Percentiles rank a stretch among this genome's conserved stretches.
These are phyloP conservation scores for Kwoniella heveanensis DNA, from an alignment of 768 basidiomycete species.

Conservation along the genomic window DNA sequence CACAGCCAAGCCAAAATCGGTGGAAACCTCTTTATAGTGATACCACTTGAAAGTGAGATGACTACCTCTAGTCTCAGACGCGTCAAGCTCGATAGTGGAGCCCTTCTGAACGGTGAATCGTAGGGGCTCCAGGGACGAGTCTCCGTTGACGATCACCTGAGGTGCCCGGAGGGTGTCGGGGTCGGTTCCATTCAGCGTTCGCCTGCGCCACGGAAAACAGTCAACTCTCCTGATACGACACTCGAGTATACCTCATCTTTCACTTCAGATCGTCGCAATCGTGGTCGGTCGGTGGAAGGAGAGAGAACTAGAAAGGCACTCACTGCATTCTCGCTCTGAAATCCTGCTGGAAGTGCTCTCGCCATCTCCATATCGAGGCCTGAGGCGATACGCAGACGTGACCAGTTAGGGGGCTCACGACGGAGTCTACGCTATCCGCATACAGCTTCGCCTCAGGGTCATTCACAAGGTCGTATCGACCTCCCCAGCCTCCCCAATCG, in stretches of 20 bases:
- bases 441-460: slow-evolving; percentile 10
- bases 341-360: slow-evolving; percentile 6
- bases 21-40: slow-evolving; percentile 10
- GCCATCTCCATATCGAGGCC: slow-evolving; percentile 13
- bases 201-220: no score
- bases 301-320: not conserved
- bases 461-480: slow-evolving; percentile 9
- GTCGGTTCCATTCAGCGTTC: not conserved
- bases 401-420: slow-evolving; percentile 3
- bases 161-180: not conserved
- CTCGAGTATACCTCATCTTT: no score
- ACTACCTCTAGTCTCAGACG: not conserved
- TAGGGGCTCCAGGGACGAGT: not conserved
- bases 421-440: slow-evolving; percentile 1
- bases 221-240: no score
- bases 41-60: slow-evolving; percentile 10
- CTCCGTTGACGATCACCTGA: not conserved
- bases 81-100: not conserved
- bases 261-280: no score
- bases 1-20: not conserved
- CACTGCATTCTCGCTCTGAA: slow-evolving; percentile 14
- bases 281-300: no score
- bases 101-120: not conserved
- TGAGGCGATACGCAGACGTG: not conserved
- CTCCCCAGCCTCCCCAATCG: slow-evolving; percentile 14